phyloP scores from a whole-genome alignment of 257 asterid species.

The Solanum chilense region DNA sequence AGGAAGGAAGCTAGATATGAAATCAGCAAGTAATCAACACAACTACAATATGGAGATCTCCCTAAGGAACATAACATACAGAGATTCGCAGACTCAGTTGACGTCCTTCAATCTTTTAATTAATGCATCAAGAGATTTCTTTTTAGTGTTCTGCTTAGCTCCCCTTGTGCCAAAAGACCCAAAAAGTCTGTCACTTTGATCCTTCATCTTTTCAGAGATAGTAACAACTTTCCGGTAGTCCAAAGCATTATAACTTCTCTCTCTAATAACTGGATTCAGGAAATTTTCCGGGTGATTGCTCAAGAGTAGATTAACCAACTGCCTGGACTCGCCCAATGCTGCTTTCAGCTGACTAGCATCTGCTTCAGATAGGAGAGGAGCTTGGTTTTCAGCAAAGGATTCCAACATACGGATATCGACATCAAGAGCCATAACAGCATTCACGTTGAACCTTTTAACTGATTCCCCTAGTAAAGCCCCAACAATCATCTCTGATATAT shows the following conservation, averaged over 20 bases:
- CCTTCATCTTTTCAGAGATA: constrained; percentile 85
- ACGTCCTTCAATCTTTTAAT: constrained; percentile 85
- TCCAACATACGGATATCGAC: constrained; percentile 72
- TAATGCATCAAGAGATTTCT: constrained; percentile 86
- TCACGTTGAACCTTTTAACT: constrained; percentile 67
- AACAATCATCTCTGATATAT: constrained; percentile 84
- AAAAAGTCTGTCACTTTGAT: constrained; percentile 76
- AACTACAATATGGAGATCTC: constrained; percentile 7
- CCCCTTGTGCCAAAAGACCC: constrained; percentile 92
- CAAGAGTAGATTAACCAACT: constrained; percentile 71
- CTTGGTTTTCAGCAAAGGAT: constrained; percentile 87
- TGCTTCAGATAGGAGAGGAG: constrained; percentile 51
- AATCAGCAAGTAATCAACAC: constrained; percentile 19
- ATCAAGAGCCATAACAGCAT: constrained; percentile 72
- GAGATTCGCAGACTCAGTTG: constrained; percentile 27
- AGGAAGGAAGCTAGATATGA: neutral
- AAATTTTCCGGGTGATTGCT: constrained; percentile 94
- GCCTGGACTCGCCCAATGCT: constrained; percentile 81
- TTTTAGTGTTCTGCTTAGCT: constrained; percentile 77
- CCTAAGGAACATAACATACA: constrained; percentile 16
- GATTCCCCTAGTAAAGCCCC: constrained; percentile 67
- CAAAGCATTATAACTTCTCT: constrained; percentile 72
- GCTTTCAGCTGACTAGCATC: constrained; percentile 61
- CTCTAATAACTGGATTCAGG: constrained; percentile 85
- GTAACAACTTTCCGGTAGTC: constrained; percentile 73